Evolutionary conservation across 2,329 filamentous ascomycete genomes (phyloP), one percentile per base, ranked within the genome.

Genomic region (Colletotrichum tabaci): DNA sequence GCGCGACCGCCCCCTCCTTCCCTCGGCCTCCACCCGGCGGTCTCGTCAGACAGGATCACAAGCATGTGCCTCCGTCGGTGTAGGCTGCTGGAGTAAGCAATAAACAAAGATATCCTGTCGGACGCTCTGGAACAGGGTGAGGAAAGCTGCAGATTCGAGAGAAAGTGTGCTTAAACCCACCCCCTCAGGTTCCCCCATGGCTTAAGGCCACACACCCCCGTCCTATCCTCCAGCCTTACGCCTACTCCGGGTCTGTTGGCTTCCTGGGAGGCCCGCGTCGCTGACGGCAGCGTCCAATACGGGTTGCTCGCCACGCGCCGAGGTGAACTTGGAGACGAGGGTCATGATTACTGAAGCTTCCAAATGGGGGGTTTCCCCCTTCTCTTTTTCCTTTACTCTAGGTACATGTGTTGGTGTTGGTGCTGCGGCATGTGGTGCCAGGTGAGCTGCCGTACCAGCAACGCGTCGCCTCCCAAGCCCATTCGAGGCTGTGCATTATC

Each of bases 401-500:
- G 30, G 30, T 35, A 35, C 30, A 35, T 35, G 26, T 26, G 26
- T 26, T 26, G 26, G 26, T 38, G 47, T 40, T 47, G 26, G 10
- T 21, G 26, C 23, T 46, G 35, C 47, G 30, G 65, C 58, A 72
- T 53, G 65, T 69, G 65, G 69, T 66, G 55, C 53, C 47, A 47
- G 65, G 40, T 38, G 52, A 64, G 30, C 47, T 63, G 44, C 44
- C 42, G 38, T 61, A 57, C 47, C 40, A 49, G 21, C 44, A 35
- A 35, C 30, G 30, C 30, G 30, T 35, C 26, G 2, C 40, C 18
- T 18, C 55, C 64, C 68, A 26, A 55, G 55, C n/a, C 15, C 26
- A 57, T 44, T 55, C 56, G 63, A 62, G 68, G 68, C 68, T 71
- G 57, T 68, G 64, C 63, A 58, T 42, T 40, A 47, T 71, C 68